These are phyloP conservation scores for Alliaria petiolata DNA, from an alignment of 345 rosid species.

Conservation along the genomic window DNA sequence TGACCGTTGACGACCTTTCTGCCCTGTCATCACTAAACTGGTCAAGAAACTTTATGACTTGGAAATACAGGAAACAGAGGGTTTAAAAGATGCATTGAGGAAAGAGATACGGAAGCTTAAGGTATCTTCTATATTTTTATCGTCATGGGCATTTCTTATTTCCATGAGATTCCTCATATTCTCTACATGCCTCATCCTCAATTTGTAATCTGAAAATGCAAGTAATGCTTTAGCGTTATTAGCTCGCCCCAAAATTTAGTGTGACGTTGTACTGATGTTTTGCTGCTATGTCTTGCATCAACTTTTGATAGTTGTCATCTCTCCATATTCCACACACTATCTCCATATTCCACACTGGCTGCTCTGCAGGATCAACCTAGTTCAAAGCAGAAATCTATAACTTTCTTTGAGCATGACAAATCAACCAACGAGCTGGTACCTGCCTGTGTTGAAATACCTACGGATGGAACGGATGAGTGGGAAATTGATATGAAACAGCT, in stretches of 20 bases:
- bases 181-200: neutral
- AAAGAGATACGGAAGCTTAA: slow-evolving; percentile 68
- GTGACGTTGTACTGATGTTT: slow-evolving; percentile 6
- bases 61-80: slow-evolving; percentile 62
- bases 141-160: neutral
- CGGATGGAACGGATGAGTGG: slow-evolving; percentile 96
- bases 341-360: slow-evolving; percentile 28
- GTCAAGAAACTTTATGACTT: slow-evolving; percentile 18
- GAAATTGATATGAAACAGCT: slow-evolving; percentile 82
- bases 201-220: slow-evolving; percentile 9
- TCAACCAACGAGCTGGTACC: slow-evolving; percentile 42
- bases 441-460: slow-evolving; percentile 72
- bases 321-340: slow-evolving; percentile 3
- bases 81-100: slow-evolving; percentile 59
- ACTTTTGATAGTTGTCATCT: slow-evolving; percentile 15
- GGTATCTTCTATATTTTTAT: slow-evolving; percentile 43
- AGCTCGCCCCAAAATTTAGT: neutral
- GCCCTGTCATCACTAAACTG: slow-evolving; percentile 7
- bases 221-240: slow-evolving; percentile 13
- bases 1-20: neutral
- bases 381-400: slow-evolving; percentile 41
- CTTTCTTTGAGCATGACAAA: slow-evolving; percentile 43
- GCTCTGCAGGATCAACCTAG: slow-evolving; percentile 56
- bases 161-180: neutral
- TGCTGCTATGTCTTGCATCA: slow-evolving; percentile 20